Conservation (phyloP, 208 protist species). For the Entamoeba histolytica region DNA sequence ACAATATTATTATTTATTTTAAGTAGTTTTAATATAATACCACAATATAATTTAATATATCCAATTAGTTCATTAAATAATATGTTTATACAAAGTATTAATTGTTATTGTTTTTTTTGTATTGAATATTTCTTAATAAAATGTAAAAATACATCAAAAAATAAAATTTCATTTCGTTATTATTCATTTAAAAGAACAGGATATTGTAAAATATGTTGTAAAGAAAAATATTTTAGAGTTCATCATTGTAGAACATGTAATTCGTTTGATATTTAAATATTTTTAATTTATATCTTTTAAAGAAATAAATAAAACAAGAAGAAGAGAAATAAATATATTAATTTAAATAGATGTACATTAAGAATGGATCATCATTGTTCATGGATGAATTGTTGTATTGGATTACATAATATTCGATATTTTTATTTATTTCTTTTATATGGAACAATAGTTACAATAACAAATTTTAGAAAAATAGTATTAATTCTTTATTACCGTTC, state of each 20-base stretch:
- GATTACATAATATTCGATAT: neutral
- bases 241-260: neutral
- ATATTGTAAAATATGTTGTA: neutral
- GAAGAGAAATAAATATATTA: neutral
- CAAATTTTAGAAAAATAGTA: neutral
- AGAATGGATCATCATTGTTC: constrained; percentile 43
- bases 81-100: neutral
- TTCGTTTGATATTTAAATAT: neutral
- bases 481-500: neutral
- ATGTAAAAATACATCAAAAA: neutral
- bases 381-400: constrained; percentile 22
- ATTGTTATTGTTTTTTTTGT: neutral
- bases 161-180: neutral
- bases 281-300: neutral
- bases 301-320: neutral
- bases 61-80: neutral
- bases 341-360: constrained; percentile 31
- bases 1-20: neutral
- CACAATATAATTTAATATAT: neutral
- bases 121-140: neutral
- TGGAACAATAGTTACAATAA: neutral
- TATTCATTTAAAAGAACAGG: neutral
- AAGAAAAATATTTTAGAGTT: neutral
- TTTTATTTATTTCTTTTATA: neutral
- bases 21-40: neutral